Evolutionary conservation across 371 early-diverging fungal species (phyloP).

Genomic region (Basidiobolus meristosporus): DNA sequence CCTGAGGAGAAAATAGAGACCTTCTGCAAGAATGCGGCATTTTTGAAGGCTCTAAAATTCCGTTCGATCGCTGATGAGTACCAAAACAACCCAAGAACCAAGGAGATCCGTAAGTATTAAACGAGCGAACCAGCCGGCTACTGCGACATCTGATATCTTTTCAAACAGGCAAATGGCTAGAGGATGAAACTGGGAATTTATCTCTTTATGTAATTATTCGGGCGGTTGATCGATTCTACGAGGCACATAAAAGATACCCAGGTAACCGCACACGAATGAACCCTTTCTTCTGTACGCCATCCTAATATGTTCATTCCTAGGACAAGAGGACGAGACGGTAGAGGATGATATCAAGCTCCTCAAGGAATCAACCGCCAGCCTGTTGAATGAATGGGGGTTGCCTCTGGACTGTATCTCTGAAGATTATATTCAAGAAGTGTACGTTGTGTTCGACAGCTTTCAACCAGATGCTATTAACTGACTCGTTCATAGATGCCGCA

Average conservation of each 20-base stretch:
- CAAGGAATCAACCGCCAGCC: no score
- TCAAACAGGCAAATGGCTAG: constrained; percentile 23
- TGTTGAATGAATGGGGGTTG: no score
- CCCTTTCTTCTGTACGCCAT: no score
- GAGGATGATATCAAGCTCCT: no score
- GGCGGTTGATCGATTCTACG: constrained; percentile 46
- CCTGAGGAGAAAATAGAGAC: constrained; percentile 43
- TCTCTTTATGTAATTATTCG: constrained; percentile 47
- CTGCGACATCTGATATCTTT: background rate
- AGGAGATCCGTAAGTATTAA: background rate
- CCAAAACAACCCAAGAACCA: constrained; percentile 3
- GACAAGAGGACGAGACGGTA: no score
- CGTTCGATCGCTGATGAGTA: constrained; percentile 32
- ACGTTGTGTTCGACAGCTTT: no score
- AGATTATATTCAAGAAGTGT: no score
- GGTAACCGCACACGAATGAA: constrained; percentile 25
- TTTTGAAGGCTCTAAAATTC: constrained; percentile 42
- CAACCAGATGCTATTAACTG: no score
- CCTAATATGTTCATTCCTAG: no score
- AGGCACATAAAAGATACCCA: constrained; percentile 25
- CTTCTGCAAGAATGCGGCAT: constrained; percentile 70
- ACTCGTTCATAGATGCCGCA: constrained; percentile 64
- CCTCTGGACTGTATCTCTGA: no score
- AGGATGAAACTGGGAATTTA: constrained; percentile 28
- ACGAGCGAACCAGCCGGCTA: background rate